Conservation (phyloP, 2,329 filamentous ascomycete genomes). For the Graphium sp. region DNA sequence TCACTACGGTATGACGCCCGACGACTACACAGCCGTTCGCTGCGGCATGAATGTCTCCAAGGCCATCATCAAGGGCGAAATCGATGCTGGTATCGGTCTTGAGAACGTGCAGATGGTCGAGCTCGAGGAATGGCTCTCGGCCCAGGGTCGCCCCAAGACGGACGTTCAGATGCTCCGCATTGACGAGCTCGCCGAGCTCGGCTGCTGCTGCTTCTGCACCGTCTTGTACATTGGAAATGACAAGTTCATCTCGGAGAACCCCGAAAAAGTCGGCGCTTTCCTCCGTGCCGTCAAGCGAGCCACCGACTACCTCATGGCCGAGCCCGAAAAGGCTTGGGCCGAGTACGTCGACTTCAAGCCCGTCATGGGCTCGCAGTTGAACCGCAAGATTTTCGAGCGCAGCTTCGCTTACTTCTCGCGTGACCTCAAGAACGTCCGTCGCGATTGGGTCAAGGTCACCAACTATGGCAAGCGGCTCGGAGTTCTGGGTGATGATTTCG, state of each 20-base stretch:
- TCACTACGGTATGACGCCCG: constrained; percentile 57
- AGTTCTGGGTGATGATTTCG: constrained; percentile 45
- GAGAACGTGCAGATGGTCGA: constrained; percentile 78
- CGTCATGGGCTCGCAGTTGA: constrained; percentile 47
- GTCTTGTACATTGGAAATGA: constrained; percentile 73
- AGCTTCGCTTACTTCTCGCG: constrained; percentile 62
- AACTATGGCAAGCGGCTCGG: constrained; percentile 58
- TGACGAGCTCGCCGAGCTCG: constrained; percentile 62
- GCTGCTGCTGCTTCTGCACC: constrained; percentile 73
- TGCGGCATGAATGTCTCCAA: constrained; percentile 72
- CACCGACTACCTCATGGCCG: constrained; percentile 52
- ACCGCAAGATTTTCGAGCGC: constrained; percentile 67
- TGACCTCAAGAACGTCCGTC: constrained; percentile 56
- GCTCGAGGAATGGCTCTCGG: constrained; percentile 56
- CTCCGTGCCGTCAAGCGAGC: constrained; percentile 58
- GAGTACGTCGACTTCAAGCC: constrained; percentile 61
- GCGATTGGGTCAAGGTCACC: constrained; percentile 67
- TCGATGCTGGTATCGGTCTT: constrained; percentile 60
- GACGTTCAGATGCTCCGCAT: constrained; percentile 72
- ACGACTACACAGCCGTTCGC: constrained; percentile 60
- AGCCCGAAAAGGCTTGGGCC: constrained; percentile 45
- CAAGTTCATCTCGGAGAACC: constrained; percentile 46
- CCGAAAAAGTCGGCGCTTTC: constrained; percentile 49
- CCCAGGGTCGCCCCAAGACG: constrained; percentile 41
- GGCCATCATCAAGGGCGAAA: constrained; percentile 55